Evolutionary conservation across 768 basidiomycete genomes (phyloP).

Genomic region (Boletus patriciae): DNA sequence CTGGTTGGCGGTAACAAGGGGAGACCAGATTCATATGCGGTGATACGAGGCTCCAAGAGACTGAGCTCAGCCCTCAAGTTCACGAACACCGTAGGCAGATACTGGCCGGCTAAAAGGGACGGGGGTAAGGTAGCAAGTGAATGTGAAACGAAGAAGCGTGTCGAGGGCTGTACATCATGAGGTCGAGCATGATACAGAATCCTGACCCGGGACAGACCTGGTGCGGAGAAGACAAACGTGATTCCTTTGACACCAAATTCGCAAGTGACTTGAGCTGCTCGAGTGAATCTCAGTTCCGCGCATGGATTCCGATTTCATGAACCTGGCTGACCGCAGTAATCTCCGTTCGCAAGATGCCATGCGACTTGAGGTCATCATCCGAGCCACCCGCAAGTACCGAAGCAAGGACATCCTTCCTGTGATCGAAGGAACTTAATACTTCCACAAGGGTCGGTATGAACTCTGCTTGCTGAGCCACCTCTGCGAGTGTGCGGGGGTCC

Average conservation of each 20-base stretch:
- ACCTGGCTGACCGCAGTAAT: slow-evolving; percentile 46
- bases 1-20: slow-evolving; percentile 35
- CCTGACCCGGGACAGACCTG: slow-evolving; percentile 16
- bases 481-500: slow-evolving; percentile 53
- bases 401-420: slow-evolving; percentile 51
- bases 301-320: neutral
- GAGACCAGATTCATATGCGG: slow-evolving; percentile 43
- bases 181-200: neutral
- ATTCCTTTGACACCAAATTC: slow-evolving; percentile 37
- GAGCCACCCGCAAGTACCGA: slow-evolving; percentile 36
- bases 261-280: slow-evolving; percentile 39
- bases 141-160: slow-evolving; percentile 52
- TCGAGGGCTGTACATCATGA: slow-evolving; percentile 45
- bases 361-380: slow-evolving; percentile 48
- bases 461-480: slow-evolving; percentile 44
- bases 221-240: slow-evolving; percentile 22
- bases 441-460: slow-evolving; percentile 46
- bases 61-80: slow-evolving; percentile 39
- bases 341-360: slow-evolving; percentile 60
- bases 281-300: slow-evolving; percentile 6
- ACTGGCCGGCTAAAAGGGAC: slow-evolving; percentile 36
- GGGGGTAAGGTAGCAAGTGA: slow-evolving; percentile 51
- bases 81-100: slow-evolving; percentile 33
- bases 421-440: slow-evolving; percentile 37
- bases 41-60: slow-evolving; percentile 39